Evolutionary conservation across 441 rosid species (phyloP).

Genomic region (Rhodomyrtus psidioides): DNA sequence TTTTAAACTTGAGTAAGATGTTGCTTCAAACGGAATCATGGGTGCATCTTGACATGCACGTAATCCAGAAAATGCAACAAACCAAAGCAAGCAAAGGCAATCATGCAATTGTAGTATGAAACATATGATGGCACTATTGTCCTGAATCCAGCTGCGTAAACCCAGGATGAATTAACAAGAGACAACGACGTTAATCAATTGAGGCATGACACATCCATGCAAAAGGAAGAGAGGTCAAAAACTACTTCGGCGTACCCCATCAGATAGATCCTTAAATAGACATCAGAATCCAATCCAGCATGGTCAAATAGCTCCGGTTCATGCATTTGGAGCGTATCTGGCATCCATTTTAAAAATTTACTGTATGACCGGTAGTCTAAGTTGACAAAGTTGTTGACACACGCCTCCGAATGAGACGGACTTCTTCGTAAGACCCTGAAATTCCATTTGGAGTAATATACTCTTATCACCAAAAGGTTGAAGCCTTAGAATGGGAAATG

Average conservation of each 20-base stretch:
- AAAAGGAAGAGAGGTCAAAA: not conserved
- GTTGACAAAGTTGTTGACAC: slow-evolving; percentile 57
- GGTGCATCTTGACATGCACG: not conserved
- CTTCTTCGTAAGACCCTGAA: slow-evolving; percentile 69
- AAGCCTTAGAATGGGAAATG: slow-evolving; percentile 70
- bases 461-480: slow-evolving; percentile 94
- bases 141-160: not conserved
- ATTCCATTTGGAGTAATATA: slow-evolving; percentile 96
- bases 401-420: slow-evolving; percentile 48
- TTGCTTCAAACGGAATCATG: not conserved
- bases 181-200: not conserved
- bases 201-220: not conserved
- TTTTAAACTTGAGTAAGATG: not conserved
- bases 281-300: slow-evolving; percentile 95
- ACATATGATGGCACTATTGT: not conserved
- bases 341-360: slow-evolving; percentile 87
- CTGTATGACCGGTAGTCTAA: slow-evolving; percentile 62
- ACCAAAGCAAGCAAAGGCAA: not conserved
- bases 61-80: not conserved
- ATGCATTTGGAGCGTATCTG: slow-evolving; percentile 86
- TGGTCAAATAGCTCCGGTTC: slow-evolving; percentile 94
- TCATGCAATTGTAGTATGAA: not conserved
- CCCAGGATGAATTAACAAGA: not conserved
- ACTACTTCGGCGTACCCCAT: slow-evolving; percentile 44
- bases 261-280: slow-evolving; percentile 81